Conservation (phyloP, 305 asterid species). For the Fraxinus albicans region DNA sequence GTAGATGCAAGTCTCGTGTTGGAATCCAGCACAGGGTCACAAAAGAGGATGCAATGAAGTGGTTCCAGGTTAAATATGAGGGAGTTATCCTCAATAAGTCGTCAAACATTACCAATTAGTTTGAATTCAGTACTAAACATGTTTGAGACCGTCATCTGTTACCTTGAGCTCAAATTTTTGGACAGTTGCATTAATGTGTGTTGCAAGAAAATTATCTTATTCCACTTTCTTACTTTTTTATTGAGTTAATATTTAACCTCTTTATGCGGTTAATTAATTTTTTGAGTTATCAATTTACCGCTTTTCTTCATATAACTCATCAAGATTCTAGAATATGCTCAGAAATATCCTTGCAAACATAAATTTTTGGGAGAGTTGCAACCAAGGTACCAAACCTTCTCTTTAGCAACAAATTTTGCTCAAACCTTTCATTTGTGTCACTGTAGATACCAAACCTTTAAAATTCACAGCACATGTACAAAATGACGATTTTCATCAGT, state of each 20-base stretch:
- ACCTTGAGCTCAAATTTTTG: neutral
- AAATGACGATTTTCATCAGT: no score
- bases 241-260: neutral
- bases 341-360: neutral
- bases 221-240: neutral
- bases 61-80: constrained; percentile 54
- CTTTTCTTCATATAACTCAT: neutral
- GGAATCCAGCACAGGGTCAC: constrained; percentile 51
- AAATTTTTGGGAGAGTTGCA: no score
- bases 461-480: no score
- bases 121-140: neutral
- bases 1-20: constrained; percentile 50
- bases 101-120: constrained; percentile 25
- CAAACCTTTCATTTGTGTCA: no score
- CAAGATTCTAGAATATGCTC: neutral
- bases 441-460: no score
- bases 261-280: neutral
- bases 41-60: constrained; percentile 47
- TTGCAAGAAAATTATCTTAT: neutral
- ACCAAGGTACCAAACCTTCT: no score
- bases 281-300: neutral
- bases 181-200: neutral
- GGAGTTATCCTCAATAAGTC: constrained; percentile 51
- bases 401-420: no score
- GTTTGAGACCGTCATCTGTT: neutral